A percentile compares a stretch with the other conserved stretches of the same genome.
Evolutionary conservation across 2,329 filamentous ascomycete genomes (phyloP).

Genomic region (Alternaria infectoria): DNA sequence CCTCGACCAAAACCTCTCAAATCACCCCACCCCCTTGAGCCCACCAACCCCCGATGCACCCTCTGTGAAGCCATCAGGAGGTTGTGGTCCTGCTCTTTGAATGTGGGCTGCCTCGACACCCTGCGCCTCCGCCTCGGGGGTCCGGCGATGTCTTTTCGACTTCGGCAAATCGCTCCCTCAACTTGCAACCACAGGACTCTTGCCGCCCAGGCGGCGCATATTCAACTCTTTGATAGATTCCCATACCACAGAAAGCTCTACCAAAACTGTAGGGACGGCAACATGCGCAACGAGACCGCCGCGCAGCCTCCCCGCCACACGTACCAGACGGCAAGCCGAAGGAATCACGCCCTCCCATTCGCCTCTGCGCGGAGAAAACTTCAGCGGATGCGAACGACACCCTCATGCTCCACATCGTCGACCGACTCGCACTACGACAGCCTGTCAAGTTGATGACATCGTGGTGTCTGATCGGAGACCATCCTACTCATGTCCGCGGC

Average conservation of each 20-base stretch:
- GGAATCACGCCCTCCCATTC: background rate
- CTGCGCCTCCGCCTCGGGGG: background rate
- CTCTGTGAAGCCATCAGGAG: background rate
- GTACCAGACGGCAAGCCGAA: background rate
- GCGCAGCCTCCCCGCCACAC: background rate
- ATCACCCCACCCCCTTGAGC: background rate
- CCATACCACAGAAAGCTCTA: background rate
- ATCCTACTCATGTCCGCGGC: background rate
- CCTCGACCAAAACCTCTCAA: background rate
- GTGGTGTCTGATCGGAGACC: too few species aligned
- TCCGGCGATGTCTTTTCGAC: background rate
- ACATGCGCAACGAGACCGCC: background rate
- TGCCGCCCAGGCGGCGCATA: background rate
- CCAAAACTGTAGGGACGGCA: background rate
- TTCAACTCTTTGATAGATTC: background rate
- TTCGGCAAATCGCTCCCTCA: background rate
- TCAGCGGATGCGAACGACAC: background rate
- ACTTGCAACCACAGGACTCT: background rate
- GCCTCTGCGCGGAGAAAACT: background rate
- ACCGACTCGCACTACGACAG: too few species aligned
- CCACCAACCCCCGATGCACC: background rate
- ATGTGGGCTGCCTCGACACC: background rate
- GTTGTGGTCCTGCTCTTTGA: background rate
- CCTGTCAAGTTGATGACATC: too few species aligned
- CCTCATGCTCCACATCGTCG: background rate